Evolutionary conservation across 495 filamentous ascomycete species (phyloP).

Genomic region (Penicillium daleae): DNA sequence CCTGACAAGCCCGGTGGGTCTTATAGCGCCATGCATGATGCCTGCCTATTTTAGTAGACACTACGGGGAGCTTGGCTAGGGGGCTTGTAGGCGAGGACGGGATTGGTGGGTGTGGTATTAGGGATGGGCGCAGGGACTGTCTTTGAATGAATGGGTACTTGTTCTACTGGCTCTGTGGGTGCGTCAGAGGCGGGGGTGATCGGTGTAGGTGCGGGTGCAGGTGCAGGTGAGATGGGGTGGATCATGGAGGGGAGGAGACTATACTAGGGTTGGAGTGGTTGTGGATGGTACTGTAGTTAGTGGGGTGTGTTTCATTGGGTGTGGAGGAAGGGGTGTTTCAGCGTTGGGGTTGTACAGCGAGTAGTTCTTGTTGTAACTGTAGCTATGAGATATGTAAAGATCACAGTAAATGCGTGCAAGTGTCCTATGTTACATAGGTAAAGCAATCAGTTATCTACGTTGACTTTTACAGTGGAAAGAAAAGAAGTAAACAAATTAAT

Average conservation of each 20-base stretch:
- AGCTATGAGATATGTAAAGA: neutral
- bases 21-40: neutral
- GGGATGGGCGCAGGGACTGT: neutral
- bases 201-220: neutral
- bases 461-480: neutral
- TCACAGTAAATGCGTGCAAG: too few relatives aligned
- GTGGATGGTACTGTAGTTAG: too few relatives aligned
- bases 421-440: neutral
- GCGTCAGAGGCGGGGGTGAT: too few relatives aligned
- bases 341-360: neutral
- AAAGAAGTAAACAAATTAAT: neutral
- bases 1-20: neutral
- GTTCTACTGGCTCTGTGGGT: neutral
- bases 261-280: too few relatives aligned
- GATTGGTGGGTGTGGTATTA: neutral
- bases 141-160: neutral
- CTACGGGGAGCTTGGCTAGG: neutral
- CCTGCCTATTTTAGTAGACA: neutral
- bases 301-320: constrained; percentile 2
- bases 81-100: neutral
- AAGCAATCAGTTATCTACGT: neutral
- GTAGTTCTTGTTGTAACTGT: neutral
- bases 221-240: neutral
- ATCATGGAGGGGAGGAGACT: neutral
- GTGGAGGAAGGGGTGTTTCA: neutral